Conservation (phyloP, 495 filamentous ascomycete genomes). For the Penicillium goetzii region DNA sequence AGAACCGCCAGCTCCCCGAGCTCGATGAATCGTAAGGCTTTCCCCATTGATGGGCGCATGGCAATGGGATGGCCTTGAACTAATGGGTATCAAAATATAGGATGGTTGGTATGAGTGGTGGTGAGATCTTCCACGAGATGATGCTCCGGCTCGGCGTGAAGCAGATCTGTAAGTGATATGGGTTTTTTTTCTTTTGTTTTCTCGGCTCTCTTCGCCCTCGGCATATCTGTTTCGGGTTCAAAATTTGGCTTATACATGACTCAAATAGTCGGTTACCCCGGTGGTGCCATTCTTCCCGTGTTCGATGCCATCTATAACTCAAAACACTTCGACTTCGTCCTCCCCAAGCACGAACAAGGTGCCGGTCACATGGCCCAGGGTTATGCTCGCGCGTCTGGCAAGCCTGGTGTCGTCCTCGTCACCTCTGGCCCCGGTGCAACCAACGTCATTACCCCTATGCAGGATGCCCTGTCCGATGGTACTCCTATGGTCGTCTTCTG, state of each 20-base stretch:
- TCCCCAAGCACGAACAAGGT: conserved; percentile 66
- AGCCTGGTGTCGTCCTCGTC: conserved; percentile 65
- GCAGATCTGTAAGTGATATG: conserved; percentile 75
- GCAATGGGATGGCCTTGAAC: neutral
- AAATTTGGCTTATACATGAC: conserved; percentile 7
- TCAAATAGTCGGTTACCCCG: conserved; percentile 37
- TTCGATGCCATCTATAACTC: conserved; percentile 70
- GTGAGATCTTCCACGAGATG: conserved; percentile 99
- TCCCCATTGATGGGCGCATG: neutral
- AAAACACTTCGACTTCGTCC: conserved; percentile 64
- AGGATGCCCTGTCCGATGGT: conserved; percentile 65
- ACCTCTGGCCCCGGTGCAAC: conserved; percentile 69
- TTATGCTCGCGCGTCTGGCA: conserved; percentile 64
- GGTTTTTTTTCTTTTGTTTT: neutral
- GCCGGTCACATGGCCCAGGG: conserved; percentile 70
- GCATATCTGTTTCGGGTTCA: conserved; percentile 1
- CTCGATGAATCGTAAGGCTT: conserved; percentile 71
- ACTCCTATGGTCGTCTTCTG: conserved; percentile 67
- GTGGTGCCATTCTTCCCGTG: conserved; percentile 54
- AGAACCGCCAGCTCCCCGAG: conserved; percentile 60
- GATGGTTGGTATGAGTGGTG: conserved; percentile 93
- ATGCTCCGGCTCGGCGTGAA: conserved; percentile 92
- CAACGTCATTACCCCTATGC: conserved; percentile 65
- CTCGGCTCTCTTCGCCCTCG: neutral
- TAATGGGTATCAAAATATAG: conserved; percentile 41